Conservation (phyloP, 106 monocot species). For the Phalaenopsis aphrodite region DNA sequence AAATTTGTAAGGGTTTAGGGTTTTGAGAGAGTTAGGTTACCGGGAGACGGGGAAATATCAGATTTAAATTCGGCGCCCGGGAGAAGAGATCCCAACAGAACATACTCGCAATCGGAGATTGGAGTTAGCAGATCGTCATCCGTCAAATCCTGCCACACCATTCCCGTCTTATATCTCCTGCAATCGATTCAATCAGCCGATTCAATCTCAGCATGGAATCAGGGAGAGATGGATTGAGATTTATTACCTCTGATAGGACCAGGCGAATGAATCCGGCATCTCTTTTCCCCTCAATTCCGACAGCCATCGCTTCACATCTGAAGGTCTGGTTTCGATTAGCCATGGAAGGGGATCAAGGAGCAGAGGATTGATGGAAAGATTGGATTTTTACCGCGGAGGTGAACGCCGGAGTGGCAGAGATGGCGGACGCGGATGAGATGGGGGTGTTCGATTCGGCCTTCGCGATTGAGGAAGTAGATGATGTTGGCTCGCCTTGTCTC, state of each 20-base stretch:
- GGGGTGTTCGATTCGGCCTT: slow-evolving; percentile 45
- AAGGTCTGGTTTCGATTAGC: neutral
- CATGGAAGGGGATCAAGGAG: neutral
- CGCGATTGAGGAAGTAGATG: slow-evolving; percentile 46
- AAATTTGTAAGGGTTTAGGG: neutral
- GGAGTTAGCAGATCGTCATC: slow-evolving; percentile 72
- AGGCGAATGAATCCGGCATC: slow-evolving; percentile 43
- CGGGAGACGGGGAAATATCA: neutral
- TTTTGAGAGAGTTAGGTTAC: neutral
- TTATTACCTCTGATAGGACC: slow-evolving; percentile 68
- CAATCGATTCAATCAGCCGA: neutral
- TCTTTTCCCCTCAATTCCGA: slow-evolving; percentile 59
- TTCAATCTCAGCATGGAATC: neutral
- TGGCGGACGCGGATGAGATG: slow-evolving; percentile 53
- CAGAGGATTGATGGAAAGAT: neutral
- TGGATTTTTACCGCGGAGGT: slow-evolving; percentile 31
- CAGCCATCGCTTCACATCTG: slow-evolving; percentile 84
- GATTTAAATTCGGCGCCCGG: neutral
- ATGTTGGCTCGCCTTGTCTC: slow-evolving; percentile 38
- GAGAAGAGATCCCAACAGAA: slow-evolving; percentile 48
- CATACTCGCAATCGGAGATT: slow-evolving; percentile 57
- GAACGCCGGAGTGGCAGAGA: slow-evolving; percentile 25
- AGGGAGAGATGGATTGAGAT: neutral
- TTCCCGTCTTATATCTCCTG: slow-evolving; percentile 54
- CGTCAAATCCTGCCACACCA: slow-evolving; percentile 66